A percentile compares a stretch with the other conserved stretches of the same genome.
Evolutionary conservation across 2,329 filamentous ascomycete genomes (phyloP).

Genomic region (Onygenales sp.): DNA sequence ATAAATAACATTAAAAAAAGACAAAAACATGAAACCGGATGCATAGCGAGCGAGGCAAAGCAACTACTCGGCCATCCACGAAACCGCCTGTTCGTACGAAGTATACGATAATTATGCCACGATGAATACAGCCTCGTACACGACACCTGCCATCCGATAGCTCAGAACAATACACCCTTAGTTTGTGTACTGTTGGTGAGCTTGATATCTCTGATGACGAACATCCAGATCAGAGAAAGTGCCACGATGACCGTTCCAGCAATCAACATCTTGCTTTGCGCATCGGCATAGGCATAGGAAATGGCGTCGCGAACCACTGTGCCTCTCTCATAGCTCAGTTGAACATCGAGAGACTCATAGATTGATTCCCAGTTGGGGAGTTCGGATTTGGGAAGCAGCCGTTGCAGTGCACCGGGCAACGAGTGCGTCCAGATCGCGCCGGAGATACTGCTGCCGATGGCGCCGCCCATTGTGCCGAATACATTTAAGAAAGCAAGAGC

Average conservation of each 20-base stretch:
- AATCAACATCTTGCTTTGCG: constrained; percentile 34
- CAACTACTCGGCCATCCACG: too few species aligned
- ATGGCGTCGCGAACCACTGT: constrained; percentile 35
- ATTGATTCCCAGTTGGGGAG: constrained; percentile 12
- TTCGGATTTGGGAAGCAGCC: constrained; percentile 13
- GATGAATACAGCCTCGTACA: too few species aligned
- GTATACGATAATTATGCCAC: too few species aligned
- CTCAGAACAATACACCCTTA: constrained; percentile 31
- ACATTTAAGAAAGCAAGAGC: constrained; percentile 20
- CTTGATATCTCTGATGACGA: constrained; percentile 41
- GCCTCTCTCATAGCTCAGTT: constrained; percentile 27
- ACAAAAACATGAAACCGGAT: too few species aligned
- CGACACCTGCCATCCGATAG: too few species aligned
- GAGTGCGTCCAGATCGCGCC: constrained; percentile 23
- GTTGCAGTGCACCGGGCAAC: constrained; percentile 10
- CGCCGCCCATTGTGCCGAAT: constrained; percentile 19
- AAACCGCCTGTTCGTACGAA: too few species aligned
- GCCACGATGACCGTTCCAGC: constrained; percentile 17
- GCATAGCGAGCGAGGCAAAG: too few species aligned
- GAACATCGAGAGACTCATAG: constrained; percentile 14
- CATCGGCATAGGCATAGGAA: constrained; percentile 35
- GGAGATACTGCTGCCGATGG: constrained; percentile 20
- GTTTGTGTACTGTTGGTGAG: constrained; percentile 35
- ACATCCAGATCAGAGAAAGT: constrained; percentile 23
- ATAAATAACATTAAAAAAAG: too few species aligned